phyloP scores from a whole-genome alignment of 1,284 basidiomycete species.

The Rhodotorula sp. region DNA sequence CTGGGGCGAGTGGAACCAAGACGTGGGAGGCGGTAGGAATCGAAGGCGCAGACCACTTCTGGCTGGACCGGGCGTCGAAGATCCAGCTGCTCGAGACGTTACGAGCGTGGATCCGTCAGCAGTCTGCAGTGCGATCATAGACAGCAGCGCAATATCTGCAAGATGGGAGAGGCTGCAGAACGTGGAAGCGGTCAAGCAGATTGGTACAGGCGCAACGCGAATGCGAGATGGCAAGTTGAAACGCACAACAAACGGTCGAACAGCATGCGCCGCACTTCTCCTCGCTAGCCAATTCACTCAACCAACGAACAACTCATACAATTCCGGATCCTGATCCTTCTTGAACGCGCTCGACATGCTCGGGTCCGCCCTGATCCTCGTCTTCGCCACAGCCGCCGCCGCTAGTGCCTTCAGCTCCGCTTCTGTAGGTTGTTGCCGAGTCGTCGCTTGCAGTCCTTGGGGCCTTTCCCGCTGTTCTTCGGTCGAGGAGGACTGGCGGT shows the following conservation, averaged over 20 bases:
- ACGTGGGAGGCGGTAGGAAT: constrained; percentile 48
- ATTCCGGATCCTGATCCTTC: constrained; percentile 16
- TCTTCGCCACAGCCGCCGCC: neutral
- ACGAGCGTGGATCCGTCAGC: constrained; percentile 28
- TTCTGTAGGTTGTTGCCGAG: neutral
- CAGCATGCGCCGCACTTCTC: too few relatives aligned
- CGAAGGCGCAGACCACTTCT: constrained; percentile 57
- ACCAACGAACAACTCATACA: constrained; percentile 16
- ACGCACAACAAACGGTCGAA: too few relatives aligned
- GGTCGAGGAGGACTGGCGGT: neutral
- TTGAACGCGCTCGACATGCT: constrained; percentile 17
- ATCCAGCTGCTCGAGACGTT: constrained; percentile 30
- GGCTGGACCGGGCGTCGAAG: constrained; percentile 45
- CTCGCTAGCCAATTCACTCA: neutral
- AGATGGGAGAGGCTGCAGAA: too few relatives aligned
- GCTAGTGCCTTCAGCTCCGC: constrained; percentile 14
- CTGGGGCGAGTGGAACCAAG: constrained; percentile 28
- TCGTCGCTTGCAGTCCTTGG: neutral
- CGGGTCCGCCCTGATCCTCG: constrained; percentile 26
- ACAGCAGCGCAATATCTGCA: too few relatives aligned
- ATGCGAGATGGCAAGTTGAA: too few relatives aligned
- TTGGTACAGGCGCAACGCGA: too few relatives aligned
- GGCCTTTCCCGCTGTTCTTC: neutral
- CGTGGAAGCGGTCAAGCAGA: too few relatives aligned
- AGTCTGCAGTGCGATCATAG: too few relatives aligned